These are phyloP conservation scores for Lactuca sativa DNA, from an alignment of 129 eudicot species.

Conservation along the genomic window DNA sequence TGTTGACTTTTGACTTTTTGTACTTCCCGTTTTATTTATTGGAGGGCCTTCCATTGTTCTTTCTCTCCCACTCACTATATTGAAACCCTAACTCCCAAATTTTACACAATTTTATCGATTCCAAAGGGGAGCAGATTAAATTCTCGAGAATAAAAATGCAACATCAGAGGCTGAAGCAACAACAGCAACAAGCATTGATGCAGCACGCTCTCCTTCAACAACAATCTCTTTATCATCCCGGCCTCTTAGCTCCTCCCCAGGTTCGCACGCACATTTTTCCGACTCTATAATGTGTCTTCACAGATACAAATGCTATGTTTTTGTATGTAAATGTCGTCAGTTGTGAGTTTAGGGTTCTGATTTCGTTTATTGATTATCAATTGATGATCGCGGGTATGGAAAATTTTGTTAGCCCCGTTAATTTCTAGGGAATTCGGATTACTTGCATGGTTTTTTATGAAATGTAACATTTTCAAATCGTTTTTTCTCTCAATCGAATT, in stretches of 20 bases:
- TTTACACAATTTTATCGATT: conserved; percentile 15
- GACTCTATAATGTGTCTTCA: conserved; percentile 5
- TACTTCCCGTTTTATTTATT: background rate
- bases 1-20: conserved; percentile 10
- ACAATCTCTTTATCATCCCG: conserved; percentile 85
- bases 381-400: conserved; percentile 13
- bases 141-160: conserved; percentile 27
- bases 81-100: conserved; percentile 38
- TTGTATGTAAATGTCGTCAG: background rate
- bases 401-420: background rate
- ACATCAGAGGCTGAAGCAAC: conserved; percentile 70
- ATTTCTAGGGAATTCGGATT: conserved; percentile 7
- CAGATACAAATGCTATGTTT: background rate
- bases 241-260: conserved; percentile 77
- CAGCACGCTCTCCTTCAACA: conserved; percentile 86
- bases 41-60: conserved; percentile 27
- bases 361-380: background rate
- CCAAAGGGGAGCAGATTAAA: conserved; percentile 14
- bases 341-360: conserved; percentile 4
- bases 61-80: conserved; percentile 16
- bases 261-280: conserved; percentile 21
- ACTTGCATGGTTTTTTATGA: conserved; percentile 3
- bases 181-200: conserved; percentile 77
- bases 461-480: conserved; percentile 10
- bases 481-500: background rate